A percentile compares a stretch with the other conserved stretches of the same genome.
Evolutionary conservation across 257 asterid genomes (phyloP).

Genomic region (Ocimum tenuiflorum): DNA sequence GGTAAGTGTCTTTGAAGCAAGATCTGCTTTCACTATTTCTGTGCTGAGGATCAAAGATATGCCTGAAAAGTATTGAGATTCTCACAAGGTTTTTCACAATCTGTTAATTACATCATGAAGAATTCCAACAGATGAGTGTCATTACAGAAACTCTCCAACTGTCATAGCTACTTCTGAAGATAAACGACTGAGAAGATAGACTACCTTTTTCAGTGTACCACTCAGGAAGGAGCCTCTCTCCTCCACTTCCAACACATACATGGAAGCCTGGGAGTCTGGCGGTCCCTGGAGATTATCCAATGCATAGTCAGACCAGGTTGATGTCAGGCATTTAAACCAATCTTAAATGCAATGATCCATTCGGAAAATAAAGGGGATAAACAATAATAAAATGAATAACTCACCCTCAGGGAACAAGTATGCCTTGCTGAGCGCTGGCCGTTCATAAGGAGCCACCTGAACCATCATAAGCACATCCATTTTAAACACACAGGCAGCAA

Average conservation of each 20-base stretch:
- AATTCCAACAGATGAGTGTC: not conserved
- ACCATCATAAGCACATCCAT: conserved; percentile 22
- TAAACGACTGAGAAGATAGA: not conserved
- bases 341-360: too few species aligned
- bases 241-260: conserved; percentile 94
- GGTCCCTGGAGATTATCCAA: conserved; percentile 50
- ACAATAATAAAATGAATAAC: conserved; percentile 20
- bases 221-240: conserved; percentile 90
- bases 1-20: conserved; percentile 63
- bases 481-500: not conserved
- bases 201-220: conserved; percentile 94
- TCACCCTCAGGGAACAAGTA: conserved; percentile 93
- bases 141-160: conserved; percentile 1
- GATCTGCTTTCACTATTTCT: conserved; percentile 80
- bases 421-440: conserved; percentile 95
- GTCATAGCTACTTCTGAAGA: conserved; percentile 3
- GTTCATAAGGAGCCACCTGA: conserved; percentile 99
- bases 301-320: not conserved
- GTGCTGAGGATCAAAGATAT: conserved; percentile 80
- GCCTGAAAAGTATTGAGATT: conserved; percentile 41
- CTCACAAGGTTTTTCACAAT: conserved; percentile 10
- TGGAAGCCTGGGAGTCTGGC: conserved; percentile 98
- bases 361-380: not conserved
- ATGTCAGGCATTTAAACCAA: conserved; percentile 9
- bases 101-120: not conserved